A percentile compares a stretch with the other conserved stretches of the same genome.
Conservation (phyloP, 495 filamentous ascomycete genomes). For the Cercophora sp. region DNA sequence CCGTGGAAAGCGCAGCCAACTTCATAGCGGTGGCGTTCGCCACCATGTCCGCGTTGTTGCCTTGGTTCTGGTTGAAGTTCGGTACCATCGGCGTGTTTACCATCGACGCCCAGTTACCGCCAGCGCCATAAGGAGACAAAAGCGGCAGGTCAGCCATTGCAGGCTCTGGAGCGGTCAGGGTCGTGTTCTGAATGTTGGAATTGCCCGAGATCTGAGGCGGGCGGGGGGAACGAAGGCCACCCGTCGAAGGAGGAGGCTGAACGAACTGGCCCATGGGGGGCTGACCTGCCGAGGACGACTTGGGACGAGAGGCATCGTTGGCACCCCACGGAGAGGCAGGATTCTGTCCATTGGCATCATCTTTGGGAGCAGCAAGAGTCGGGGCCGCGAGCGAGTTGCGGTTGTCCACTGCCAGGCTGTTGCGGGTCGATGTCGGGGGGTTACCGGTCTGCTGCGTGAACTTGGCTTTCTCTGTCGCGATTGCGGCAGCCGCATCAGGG, state of each 20-base stretch:
- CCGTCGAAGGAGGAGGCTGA: conserved; percentile 72
- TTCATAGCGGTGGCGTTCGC: conserved; percentile 99
- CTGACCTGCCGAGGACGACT: conserved; percentile 84
- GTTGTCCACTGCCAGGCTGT: conserved; percentile 80
- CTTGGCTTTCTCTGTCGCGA: conserved; percentile 95
- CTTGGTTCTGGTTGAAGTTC: conserved; percentile 62
- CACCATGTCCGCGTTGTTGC: conserved; percentile 84
- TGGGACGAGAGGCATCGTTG: conserved; percentile 65
- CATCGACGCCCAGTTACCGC: conserved; percentile 97
- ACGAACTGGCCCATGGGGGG: conserved; percentile 96
- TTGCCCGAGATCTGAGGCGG: conserved; percentile 61
- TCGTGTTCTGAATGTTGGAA: conserved; percentile 75
- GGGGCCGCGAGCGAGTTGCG: conserved; percentile 76
- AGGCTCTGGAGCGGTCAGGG: conserved; percentile 69
- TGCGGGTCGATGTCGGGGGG: conserved; percentile 85
- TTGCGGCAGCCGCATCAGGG: conserved; percentile 94
- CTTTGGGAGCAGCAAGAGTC: conserved; percentile 63
- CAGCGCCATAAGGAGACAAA: conserved; percentile 82
- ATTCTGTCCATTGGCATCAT: conserved; percentile 52
- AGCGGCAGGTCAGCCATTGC: conserved; percentile 65
- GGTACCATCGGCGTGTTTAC: conserved; percentile 95
- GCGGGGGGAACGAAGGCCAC: conserved; percentile 79
- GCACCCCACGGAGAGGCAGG: conserved; percentile 76
- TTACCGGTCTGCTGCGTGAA: conserved; percentile 93
- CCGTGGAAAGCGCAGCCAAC: conserved; percentile 90